Evolutionary conservation across 2,329 filamentous ascomycete genomes (phyloP).

Genomic region (Fusarium denticulatum): DNA sequence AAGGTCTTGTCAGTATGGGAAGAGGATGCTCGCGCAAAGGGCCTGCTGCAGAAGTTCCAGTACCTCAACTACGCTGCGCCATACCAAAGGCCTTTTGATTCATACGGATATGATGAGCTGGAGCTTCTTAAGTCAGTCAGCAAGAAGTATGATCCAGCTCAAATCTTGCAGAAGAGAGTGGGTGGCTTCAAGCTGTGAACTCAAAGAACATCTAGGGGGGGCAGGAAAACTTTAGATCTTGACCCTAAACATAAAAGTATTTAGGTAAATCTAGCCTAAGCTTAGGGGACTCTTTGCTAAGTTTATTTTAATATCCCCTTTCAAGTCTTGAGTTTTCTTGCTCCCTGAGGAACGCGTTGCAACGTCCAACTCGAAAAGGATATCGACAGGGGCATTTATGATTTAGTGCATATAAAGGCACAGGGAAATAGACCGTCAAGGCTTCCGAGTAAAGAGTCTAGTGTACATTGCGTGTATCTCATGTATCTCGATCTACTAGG

Average conservation of each 20-base stretch:
- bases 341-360: neutral
- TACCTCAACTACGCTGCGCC: constrained; percentile 6
- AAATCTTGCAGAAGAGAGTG: neutral
- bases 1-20: neutral
- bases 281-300: neutral
- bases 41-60: neutral
- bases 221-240: neutral
- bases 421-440: too few species aligned
- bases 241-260: neutral
- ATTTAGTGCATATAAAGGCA: neutral
- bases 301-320: neutral
- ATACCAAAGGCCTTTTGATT: neutral
- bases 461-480: neutral
- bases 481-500: neutral
- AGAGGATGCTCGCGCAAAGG: neutral
- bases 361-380: accelerated
- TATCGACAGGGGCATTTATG: neutral
- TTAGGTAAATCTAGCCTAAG: neutral
- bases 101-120: neutral
- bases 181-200: neutral
- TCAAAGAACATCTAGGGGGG: accelerated
- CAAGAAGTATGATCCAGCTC: constrained; percentile 2
- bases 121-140: neutral
- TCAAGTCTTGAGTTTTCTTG: neutral
- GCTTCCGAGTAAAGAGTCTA: neutral